Conservation (phyloP, 208 protist genomes). For the Strigomonas culicis region DNA sequence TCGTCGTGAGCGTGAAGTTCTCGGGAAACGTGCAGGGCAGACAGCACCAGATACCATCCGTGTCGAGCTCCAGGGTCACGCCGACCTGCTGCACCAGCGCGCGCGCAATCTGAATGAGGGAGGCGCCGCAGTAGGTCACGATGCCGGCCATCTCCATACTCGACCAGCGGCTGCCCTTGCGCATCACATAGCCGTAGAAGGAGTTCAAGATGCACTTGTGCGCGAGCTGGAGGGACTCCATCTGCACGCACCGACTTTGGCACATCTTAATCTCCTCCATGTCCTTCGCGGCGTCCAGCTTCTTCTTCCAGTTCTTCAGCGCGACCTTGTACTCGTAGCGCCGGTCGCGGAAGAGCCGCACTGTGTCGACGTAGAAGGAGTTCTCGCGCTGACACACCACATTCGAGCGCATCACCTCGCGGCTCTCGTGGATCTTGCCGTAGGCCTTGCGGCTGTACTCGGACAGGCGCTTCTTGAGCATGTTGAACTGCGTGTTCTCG, state of each 20-base stretch:
- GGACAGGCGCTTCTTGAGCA: conserved; percentile 94
- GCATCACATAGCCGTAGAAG: conserved; percentile 99
- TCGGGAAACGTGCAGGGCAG: conserved; percentile 98
- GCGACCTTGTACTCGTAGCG: conserved; percentile 99
- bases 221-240: conserved; percentile 99
- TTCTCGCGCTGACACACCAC: conserved; percentile 99
- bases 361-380: conserved; percentile 99
- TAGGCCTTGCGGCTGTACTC: conserved; percentile 97
- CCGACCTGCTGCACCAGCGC: conserved; percentile 97
- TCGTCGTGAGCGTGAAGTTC: conserved; percentile 92
- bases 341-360: conserved; percentile 98
- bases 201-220: conserved; percentile 99
- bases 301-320: conserved; percentile 95
- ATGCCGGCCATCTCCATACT: conserved; percentile 99
- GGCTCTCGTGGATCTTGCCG: conserved; percentile 95
- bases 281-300: conserved; percentile 81
- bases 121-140: conserved; percentile 96
- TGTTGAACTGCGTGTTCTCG: conserved; percentile 89
- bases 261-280: conserved; percentile 85
- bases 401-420: conserved; percentile 83
- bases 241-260: conserved; percentile 95
- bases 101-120: conserved; percentile 98
- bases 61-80: conserved; percentile 99
- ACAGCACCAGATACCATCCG: conserved; percentile 99
- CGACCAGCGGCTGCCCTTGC: conserved; percentile 98